These are phyloP conservation scores for Medicago truncatula DNA, from an alignment of 306 rosid genomes.

Conservation along the genomic window MtrunA17r5.0-ANR NC_053042.1:5762001-5762500, in stretches of 20 bases:
- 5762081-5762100: too few relatives aligned
- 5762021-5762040: too few relatives aligned
- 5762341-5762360: slow-evolving; percentile 97
- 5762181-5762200: slow-evolving; percentile 99
- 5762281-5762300: slow-evolving; percentile 89
- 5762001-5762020: not conserved
- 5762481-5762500: not conserved
- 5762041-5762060: too few relatives aligned
- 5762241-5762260: slow-evolving; percentile 93
- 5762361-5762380: slow-evolving; percentile 68
- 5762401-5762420: slow-evolving; percentile 40
- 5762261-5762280: slow-evolving; percentile 80
- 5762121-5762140: not conserved
- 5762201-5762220: slow-evolving; percentile 91
- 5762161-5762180: slow-evolving; percentile 86
- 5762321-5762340: slow-evolving; percentile 98
- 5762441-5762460: slow-evolving; percentile 39
- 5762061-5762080: too few relatives aligned
- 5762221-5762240: slow-evolving; percentile 87
- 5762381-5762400: slow-evolving; percentile 65
- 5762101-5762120: not conserved
- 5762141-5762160: slow-evolving; percentile 56
- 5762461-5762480: slow-evolving; percentile 35
- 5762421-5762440: slow-evolving; percentile 39
- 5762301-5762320: slow-evolving; percentile 97